Evolutionary conservation across 2,329 filamentous ascomycete species (phyloP).

Genomic region (Fusarium camptoceras): DNA sequence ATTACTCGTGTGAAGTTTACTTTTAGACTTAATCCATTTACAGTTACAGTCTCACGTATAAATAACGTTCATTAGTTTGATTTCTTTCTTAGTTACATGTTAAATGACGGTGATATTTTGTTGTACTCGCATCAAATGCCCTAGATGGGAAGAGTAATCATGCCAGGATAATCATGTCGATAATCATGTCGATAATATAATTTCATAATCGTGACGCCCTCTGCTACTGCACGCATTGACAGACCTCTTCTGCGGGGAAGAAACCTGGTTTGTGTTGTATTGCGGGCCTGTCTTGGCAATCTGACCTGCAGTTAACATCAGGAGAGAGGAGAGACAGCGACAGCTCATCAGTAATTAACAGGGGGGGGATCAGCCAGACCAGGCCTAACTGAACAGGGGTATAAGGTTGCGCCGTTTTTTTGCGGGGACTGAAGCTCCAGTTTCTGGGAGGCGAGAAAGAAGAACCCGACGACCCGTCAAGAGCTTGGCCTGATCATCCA

Average conservation of each 20-base stretch:
- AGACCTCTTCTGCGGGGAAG: constrained; percentile 14
- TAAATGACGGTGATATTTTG: constrained; percentile 22
- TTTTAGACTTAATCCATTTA: not conserved
- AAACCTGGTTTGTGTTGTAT: not conserved
- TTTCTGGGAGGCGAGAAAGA: not conserved
- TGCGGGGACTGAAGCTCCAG: constrained; percentile 11
- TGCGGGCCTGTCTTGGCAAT: constrained; percentile 5
- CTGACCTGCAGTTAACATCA: constrained; percentile 26
- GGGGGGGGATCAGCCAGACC: not conserved
- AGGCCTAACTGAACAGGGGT: not conserved
- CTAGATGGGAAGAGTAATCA: not conserved
- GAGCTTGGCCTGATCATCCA: constrained; percentile 7
- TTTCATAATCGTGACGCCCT: constrained; percentile 31
- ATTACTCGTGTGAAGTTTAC: not conserved
- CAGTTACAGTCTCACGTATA: not conserved
- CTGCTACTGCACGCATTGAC: not conserved
- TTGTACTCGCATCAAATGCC: not conserved
- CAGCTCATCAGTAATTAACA: not conserved
- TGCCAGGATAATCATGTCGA: not conserved
- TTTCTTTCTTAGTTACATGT: not conserved
- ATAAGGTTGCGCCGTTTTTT: constrained; percentile 14
- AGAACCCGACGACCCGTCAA: not conserved
- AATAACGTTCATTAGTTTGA: constrained; percentile 21
- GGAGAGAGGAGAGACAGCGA: constrained; percentile 8
- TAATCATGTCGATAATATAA: not conserved